Evolutionary conservation across 2,329 filamentous ascomycete species (phyloP), one percentile per base, ranked within the genome.

Genomic region (Fusarium mundagurra): DNA sequence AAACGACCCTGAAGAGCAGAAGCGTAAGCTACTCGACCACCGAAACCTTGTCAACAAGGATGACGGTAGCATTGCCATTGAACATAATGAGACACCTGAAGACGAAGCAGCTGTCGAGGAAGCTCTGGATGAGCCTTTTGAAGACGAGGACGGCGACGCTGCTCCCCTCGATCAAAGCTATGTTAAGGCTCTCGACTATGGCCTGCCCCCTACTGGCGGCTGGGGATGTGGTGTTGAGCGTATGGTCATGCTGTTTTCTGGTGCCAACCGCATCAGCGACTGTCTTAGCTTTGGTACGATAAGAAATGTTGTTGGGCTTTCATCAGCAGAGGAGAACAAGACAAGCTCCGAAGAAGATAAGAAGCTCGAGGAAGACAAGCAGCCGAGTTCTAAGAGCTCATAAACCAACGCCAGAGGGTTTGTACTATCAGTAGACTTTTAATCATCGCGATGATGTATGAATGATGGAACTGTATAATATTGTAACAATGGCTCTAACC

Each of bases 141-240:
- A 78, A 3, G 85, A 86, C 4, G 86, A 85, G 22, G 85, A 84
- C 41, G 86, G 79, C 20, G 85, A 88, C 53, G 83, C 69, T 76
- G 85, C 68, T 77, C 88, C 77, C 78, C 88, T 81, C 77, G 95
- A 98, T 78, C 93, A 97, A 84, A 93, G 90, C 78, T 99, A 98
- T 79, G 85, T 98, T 53, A 89, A 92, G 76, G 94, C 94, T 8
- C 83, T 99, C 58, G 94, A 97, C 81, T 94, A 94, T 84, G 96
- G 94, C 0, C 85, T 99, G 68, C 96, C 96, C n/a, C 94, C 96
- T 1, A 99, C 96, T 0, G 96, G 96, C 0, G 96, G 96, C 9
- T 99, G 96, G 96, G 96, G 96, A 3, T 97, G 95, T 78, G 96
- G 96, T 3, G 86, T 99, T 47, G 96, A 99, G 83, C 88, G 96